A percentile compares a stretch with the other conserved stretches of the same genome.
Conservation (phyloP, 2,329 filamentous ascomycete genomes). For the Xylaria sp. region DNA sequence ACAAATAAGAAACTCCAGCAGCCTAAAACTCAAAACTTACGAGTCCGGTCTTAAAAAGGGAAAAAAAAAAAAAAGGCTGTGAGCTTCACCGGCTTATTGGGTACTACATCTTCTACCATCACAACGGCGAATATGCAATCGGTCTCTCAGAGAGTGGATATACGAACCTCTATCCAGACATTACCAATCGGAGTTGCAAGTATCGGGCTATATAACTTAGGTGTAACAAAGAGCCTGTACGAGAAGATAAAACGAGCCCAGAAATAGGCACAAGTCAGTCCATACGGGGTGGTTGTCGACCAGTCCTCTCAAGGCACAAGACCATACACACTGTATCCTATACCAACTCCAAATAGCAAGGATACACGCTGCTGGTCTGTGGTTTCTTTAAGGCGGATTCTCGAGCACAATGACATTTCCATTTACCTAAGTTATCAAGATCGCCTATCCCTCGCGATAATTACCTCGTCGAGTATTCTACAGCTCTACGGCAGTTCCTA, state of each 20-base stretch:
- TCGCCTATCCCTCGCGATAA: neutral
- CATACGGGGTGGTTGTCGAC: neutral
- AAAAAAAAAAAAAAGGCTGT: neutral
- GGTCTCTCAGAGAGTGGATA: neutral
- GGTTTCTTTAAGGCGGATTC: neutral
- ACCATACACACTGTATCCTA: neutral
- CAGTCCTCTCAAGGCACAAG: neutral
- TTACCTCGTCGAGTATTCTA: neutral
- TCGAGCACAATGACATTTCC: neutral
- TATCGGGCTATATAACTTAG: neutral
- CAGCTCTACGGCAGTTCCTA: neutral
- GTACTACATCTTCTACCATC: neutral
- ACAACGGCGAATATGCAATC: neutral
- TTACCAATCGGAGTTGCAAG: neutral
- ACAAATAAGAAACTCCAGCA: neutral
- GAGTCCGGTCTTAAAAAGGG: neutral
- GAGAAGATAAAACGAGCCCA: neutral
- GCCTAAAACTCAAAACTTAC: neutral
- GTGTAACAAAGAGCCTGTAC: neutral
- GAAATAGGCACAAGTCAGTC: neutral
- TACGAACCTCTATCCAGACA: neutral
- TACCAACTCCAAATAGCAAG: neutral
- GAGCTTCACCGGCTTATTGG: neutral
- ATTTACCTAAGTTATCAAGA: neutral
- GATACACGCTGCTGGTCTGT: neutral